Evolutionary conservation across 2,329 filamentous ascomycete genomes (phyloP).

Genomic region (Phialophora expanda): DNA sequence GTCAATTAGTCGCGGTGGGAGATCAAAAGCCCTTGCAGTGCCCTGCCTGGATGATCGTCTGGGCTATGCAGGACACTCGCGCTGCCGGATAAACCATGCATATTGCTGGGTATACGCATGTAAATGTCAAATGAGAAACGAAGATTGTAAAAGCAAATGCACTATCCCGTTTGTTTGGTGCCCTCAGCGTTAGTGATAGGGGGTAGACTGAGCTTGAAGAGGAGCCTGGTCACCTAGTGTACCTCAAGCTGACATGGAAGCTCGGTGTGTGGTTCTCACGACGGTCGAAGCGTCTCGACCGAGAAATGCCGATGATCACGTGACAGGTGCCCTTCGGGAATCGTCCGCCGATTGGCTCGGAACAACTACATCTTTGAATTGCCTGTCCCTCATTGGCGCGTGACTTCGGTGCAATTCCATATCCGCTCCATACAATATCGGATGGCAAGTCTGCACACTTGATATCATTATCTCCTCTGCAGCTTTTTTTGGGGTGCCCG

Average conservation of each 20-base stretch:
- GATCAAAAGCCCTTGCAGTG: neutral
- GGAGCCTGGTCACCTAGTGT: too few relatives aligned
- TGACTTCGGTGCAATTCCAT: neutral
- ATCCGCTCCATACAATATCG: neutral
- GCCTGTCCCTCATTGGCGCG: neutral
- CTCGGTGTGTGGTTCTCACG: neutral
- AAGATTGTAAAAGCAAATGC: neutral
- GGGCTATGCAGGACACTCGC: slow-evolving; percentile 10
- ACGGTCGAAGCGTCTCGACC: slow-evolving; percentile 7
- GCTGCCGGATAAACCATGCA: slow-evolving; percentile 13
- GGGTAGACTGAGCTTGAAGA: neutral
- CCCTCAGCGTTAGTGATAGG: neutral
- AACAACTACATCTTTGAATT: neutral
- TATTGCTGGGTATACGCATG: slow-evolving; percentile 5
- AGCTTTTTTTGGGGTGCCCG: neutral
- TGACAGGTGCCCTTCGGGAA: neutral
- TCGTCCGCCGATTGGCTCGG: neutral
- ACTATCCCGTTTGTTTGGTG: neutral
- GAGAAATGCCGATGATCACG: slow-evolving; percentile 7
- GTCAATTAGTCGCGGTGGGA: neutral
- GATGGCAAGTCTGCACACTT: neutral
- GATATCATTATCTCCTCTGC: slow-evolving; percentile 1
- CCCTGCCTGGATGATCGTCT: neutral
- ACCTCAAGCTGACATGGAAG: too few relatives aligned
- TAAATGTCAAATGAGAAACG: slow-evolving; percentile 7